phyloP scores from a whole-genome alignment of 2,329 filamentous ascomycete species.

The Diaporthe velutina region DNA sequence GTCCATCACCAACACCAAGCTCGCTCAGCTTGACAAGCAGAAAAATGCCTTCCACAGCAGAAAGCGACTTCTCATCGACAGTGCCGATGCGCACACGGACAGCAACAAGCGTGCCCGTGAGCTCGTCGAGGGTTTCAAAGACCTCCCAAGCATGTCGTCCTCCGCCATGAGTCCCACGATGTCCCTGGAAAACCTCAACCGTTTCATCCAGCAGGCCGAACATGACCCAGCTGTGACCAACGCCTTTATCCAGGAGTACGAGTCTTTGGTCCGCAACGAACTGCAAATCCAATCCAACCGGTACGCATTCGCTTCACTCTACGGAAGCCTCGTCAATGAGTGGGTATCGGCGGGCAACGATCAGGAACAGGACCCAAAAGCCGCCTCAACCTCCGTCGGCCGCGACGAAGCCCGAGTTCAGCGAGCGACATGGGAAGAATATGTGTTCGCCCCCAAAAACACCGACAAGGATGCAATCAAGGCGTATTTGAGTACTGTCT shows the following conservation, averaged over 20 bases:
- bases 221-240: constrained; percentile 66
- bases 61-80: constrained; percentile 56
- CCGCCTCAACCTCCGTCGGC: constrained; percentile 61
- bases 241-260: constrained; percentile 58
- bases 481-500: constrained; percentile 64
- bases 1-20: constrained; percentile 68
- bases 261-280: constrained; percentile 59
- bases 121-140: constrained; percentile 52
- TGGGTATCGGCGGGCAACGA: constrained; percentile 58
- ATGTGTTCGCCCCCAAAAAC: constrained; percentile 64
- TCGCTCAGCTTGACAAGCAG: constrained; percentile 67
- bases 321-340: constrained; percentile 66
- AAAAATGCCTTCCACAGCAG: constrained; percentile 61
- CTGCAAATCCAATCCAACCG: constrained; percentile 64
- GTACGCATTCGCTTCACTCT: constrained; percentile 68
- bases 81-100: constrained; percentile 44
- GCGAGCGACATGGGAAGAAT: constrained; percentile 65
- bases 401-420: constrained; percentile 66
- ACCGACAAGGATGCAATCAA: constrained; percentile 60
- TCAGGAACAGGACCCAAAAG: constrained; percentile 48
- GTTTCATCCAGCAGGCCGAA: constrained; percentile 65
- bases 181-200: constrained; percentile 58
- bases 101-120: constrained; percentile 48
- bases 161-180: constrained; percentile 46
- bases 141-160: constrained; percentile 49